Evolutionary conservation across 495 filamentous ascomycete genomes (phyloP), one percentile per base, ranked within the genome.

Genomic region (Penicillium coprophilum): DNA sequence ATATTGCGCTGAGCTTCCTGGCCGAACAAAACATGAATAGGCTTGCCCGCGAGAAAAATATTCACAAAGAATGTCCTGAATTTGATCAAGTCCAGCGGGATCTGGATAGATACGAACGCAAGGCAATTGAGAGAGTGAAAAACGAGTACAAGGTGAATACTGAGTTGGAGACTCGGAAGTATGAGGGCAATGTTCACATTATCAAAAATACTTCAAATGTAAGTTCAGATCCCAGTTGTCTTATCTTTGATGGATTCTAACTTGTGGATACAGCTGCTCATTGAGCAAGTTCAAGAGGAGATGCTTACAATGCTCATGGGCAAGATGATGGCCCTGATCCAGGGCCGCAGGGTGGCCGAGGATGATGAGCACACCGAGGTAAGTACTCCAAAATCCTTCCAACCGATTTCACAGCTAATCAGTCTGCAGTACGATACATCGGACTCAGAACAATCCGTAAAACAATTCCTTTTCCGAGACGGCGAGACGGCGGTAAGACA

Each of bases 301-400:
- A 70, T 72, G 60, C 60, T 74, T 13, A 56, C 65, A 43, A 68
- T 74, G 3, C 69, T 68, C 15, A 67, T 71, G 24, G 76, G 76
- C 21, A 74, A 74, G 6, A 73, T 72, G 50, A 77, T 79, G 70
- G 63, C 66, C 6, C 58, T 76, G 43, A 69, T 77, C 27, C 58
- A 65, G 54, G 72, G 73, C 19, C 71, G 65, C 17, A 68, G 67
- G 28, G 72, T 68, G n/a, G 76, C 72, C 4, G 76, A 77, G 49
- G 76, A 79, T 50, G 76, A 79, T 53, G 74, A 79, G 48, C 76
- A 79, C 52, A 79, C 76, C 6, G 76, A 79, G 65, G 75, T 74
- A 60, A 57, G 62, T 49, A 24, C 27, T 15, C 45, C 3, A 2
- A 40, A 20, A 15, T 19, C 30, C 20, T 10, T 32, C 17, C 24